phyloP scores from a whole-genome alignment of 192 early-diverging fungal genomes.

The Jimgerdemannia lactiflua region DNA sequence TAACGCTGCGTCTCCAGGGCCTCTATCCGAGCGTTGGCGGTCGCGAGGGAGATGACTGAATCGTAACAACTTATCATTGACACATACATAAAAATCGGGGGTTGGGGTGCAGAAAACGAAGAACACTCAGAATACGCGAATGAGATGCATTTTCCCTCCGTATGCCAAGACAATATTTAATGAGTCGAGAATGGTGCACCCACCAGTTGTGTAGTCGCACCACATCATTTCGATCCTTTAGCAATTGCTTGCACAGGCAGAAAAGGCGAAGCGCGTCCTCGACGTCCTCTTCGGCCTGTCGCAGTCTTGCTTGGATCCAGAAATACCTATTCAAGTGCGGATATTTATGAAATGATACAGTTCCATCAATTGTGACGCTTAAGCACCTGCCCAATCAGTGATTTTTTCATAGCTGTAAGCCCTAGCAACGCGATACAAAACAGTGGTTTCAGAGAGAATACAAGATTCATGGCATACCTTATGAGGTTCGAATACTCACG shows the following conservation, averaged over 20 bases:
- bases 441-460: too few relatives aligned
- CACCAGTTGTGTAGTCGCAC: background rate
- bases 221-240: background rate
- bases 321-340: background rate
- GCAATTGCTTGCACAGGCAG: background rate
- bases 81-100: background rate
- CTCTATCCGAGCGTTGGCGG: slow-evolving; percentile 18
- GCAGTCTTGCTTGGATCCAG: background rate
- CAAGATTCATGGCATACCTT: background rate
- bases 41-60: slow-evolving; percentile 13
- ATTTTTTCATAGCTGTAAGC: too few relatives aligned
- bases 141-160: too few relatives aligned
- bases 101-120: too few relatives aligned
- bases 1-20: slow-evolving; percentile 31
- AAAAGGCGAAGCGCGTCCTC: background rate
- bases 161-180: too few relatives aligned
- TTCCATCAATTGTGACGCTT: too few relatives aligned
- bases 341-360: too few relatives aligned
- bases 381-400: too few relatives aligned
- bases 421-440: too few relatives aligned
- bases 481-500: background rate
- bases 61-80: slow-evolving; percentile 34
- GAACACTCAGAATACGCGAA: too few relatives aligned
- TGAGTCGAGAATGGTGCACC: background rate
- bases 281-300: background rate